Evolutionary conservation across 2,329 filamentous ascomycete species (phyloP).

Genomic region (Aspergillus pseudoterreus): DNA sequence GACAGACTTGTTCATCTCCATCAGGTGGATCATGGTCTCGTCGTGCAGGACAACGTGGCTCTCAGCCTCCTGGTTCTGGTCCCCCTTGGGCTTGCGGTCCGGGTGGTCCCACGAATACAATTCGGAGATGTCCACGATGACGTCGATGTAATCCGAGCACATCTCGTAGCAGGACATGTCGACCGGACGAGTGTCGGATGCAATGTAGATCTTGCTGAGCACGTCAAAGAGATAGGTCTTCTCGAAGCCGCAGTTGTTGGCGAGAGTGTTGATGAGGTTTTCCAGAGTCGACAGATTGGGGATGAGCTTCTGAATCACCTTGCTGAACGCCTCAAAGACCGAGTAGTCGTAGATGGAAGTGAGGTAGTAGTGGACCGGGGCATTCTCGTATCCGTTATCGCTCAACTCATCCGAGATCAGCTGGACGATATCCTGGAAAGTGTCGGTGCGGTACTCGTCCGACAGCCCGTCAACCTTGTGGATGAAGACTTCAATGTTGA

Average conservation of each 20-base stretch:
- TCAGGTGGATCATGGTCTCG: slow-evolving; percentile 60
- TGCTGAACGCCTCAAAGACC: slow-evolving; percentile 97
- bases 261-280: slow-evolving; percentile 88
- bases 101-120: slow-evolving; percentile 75
- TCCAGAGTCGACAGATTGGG: slow-evolving; percentile 90
- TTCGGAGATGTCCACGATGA: slow-evolving; percentile 94
- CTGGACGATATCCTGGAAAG: slow-evolving; percentile 93
- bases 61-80: slow-evolving; percentile 54
- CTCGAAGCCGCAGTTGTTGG: slow-evolving; percentile 89
- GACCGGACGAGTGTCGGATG: slow-evolving; percentile 86
- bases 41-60: slow-evolving; percentile 61
- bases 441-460: slow-evolving; percentile 94
- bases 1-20: slow-evolving; percentile 64
- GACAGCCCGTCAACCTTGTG: slow-evolving; percentile 98
- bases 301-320: slow-evolving; percentile 96
- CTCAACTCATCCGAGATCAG: slow-evolving; percentile 94
- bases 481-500: slow-evolving; percentile 98
- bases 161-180: slow-evolving; percentile 97
- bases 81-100: slow-evolving; percentile 38
- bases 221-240: slow-evolving; percentile 99
- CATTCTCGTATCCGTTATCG: slow-evolving; percentile 89
- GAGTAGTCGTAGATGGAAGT: slow-evolving; percentile 98
- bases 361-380: slow-evolving; percentile 89
- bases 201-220: slow-evolving; percentile 97
- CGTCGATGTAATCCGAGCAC: slow-evolving; percentile 97